Conservation (phyloP, 2,329 filamentous ascomycete genomes). For the Ophiostoma novo-ulmi region DNA sequence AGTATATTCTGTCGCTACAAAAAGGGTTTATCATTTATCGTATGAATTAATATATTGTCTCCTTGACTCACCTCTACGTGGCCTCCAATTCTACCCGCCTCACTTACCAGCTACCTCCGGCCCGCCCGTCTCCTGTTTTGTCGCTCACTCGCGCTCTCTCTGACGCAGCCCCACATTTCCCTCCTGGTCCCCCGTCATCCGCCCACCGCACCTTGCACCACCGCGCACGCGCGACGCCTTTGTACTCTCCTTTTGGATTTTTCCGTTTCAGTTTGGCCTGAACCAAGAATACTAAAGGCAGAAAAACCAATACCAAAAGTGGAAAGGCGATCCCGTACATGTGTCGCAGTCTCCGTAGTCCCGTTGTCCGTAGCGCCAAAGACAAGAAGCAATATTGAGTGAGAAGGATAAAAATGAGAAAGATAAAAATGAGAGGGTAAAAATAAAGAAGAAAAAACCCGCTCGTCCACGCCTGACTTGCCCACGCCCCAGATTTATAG, state of each 20-base stretch:
- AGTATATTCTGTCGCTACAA: too few relatives aligned
- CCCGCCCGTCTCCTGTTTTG: constrained; percentile 9
- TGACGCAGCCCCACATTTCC: constrained; percentile 21
- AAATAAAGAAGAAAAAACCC: neutral
- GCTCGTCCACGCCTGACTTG: neutral
- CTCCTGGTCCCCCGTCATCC: constrained; percentile 27
- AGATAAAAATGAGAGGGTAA: neutral
- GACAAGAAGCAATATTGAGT: neutral
- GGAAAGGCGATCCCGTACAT: constrained; percentile 4
- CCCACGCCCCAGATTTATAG: constrained; percentile 15
- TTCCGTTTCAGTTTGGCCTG: neutral
- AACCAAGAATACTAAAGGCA: neutral
- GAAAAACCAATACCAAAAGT: neutral
- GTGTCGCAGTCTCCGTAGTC: constrained; percentile 3
- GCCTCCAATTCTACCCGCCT: constrained; percentile 20
- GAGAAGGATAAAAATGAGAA: neutral
- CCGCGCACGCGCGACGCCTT: constrained; percentile 21
- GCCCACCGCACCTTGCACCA: constrained; percentile 26
- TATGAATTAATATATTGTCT: too few relatives aligned
- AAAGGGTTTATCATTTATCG: too few relatives aligned
- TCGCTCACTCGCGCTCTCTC: constrained; percentile 18
- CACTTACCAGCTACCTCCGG: constrained; percentile 1
- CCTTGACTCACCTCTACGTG: neutral
- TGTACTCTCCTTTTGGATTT: neutral
- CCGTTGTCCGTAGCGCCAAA: constrained; percentile 6